Evolutionary conservation across 495 filamentous ascomycete genomes (phyloP).

Genomic region (Astrothelium macrocarpum): DNA sequence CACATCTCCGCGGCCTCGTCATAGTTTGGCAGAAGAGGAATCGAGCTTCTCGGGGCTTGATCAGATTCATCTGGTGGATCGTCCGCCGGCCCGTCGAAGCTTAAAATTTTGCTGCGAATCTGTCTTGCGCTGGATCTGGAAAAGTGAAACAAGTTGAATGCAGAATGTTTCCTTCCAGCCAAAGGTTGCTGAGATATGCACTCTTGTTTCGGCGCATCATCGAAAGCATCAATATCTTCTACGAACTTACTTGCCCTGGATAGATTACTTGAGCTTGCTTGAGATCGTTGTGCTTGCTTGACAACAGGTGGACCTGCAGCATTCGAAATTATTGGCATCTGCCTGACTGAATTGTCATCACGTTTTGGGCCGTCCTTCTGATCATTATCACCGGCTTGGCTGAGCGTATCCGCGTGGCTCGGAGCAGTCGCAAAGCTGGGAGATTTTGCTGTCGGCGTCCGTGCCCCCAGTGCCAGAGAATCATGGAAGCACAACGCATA

Average conservation of each 20-base stretch:
- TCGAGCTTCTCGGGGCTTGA: neutral
- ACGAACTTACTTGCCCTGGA: neutral
- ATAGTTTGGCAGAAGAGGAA: neutral
- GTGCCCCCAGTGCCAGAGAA: neutral
- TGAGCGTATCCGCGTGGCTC: neutral
- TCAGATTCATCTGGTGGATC: neutral
- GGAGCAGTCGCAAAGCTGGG: neutral
- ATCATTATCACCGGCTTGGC: neutral
- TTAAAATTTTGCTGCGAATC: neutral
- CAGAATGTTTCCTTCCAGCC: neutral
- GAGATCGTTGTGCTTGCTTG: neutral
- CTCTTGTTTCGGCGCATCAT: neutral
- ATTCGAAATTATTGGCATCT: neutral
- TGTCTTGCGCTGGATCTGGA: neutral
- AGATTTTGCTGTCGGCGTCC: neutral
- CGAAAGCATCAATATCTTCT: neutral
- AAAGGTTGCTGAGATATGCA: neutral
- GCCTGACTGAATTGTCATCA: neutral
- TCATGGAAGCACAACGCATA: neutral
- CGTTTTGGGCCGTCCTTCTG: neutral
- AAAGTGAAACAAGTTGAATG: neutral
- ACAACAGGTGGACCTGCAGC: neutral
- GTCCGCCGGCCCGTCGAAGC: neutral
- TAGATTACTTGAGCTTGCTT: neutral
- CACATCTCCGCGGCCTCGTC: conserved; percentile 1